These are phyloP conservation scores for Ophiostoma pallidulum DNA, from an alignment of 2,329 filamentous ascomycete genomes.

Conservation along the genomic window DNA sequence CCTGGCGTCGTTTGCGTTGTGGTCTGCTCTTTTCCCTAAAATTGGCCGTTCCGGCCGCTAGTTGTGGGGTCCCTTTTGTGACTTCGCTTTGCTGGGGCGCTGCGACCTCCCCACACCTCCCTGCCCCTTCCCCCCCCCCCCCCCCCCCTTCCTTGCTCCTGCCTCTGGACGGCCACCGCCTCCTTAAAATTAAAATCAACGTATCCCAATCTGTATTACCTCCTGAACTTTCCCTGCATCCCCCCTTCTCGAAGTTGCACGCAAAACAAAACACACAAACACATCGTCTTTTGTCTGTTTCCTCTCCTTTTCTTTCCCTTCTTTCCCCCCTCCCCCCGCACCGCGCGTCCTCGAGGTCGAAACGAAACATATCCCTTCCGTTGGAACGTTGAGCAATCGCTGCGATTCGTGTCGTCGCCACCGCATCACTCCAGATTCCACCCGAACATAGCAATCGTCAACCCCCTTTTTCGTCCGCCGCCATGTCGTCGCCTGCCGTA, in stretches of 20 bases:
- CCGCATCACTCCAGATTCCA: background rate
- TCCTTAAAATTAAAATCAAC: constrained; percentile 18
- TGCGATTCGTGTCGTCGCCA: too few species aligned
- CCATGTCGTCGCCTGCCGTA: constrained; percentile 28
- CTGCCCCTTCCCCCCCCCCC: background rate
- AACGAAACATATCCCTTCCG: constrained; percentile 13
- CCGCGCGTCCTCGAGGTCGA: constrained; percentile 11
- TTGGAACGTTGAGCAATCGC: constrained; percentile 10
- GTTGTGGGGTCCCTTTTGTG: constrained; percentile 7
- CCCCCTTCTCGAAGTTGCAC: constrained; percentile 12
- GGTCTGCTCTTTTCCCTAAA: constrained; percentile 7
- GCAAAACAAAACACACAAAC: constrained; percentile 11
- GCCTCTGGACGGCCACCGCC: constrained; percentile 14
- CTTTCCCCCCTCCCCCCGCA: background rate
- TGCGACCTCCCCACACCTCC: too few species aligned
- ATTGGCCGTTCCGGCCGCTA: constrained; percentile 9
- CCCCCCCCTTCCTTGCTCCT: constrained; percentile 7
- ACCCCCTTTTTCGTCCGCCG: constrained; percentile 11
- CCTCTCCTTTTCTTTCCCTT: background rate
- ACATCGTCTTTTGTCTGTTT: constrained; percentile 1
- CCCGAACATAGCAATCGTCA: background rate
- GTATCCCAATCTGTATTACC: constrained; percentile 15
- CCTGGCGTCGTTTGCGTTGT: too few species aligned
- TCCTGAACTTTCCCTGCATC: constrained; percentile 6
- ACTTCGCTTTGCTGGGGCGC: constrained; percentile 3